Conservation (phyloP, 2,329 filamentous ascomycete species). For the Trichoderma semiorbis region DNA sequence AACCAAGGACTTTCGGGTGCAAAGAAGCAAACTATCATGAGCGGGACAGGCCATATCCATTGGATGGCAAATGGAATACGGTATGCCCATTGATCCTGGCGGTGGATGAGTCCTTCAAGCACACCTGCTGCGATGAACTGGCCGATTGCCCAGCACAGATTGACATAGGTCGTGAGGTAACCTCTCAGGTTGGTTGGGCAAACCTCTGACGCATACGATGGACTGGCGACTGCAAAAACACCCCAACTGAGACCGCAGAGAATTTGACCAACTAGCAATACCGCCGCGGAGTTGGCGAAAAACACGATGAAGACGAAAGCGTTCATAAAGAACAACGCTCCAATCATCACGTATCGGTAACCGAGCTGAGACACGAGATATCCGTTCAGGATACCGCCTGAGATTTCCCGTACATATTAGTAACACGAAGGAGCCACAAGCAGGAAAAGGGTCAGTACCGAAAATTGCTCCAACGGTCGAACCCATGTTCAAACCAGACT, state of each 20-base stretch:
- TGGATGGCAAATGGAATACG: conserved; percentile 34
- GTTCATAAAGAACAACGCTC: conserved; percentile 26
- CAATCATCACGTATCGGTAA: conserved; percentile 43
- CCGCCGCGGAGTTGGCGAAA: conserved; percentile 38
- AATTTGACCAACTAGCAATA: conserved; percentile 42
- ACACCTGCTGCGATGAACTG: conserved; percentile 41
- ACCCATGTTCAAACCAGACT: conserved; percentile 46
- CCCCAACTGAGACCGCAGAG: conserved; percentile 46
- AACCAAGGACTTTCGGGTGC: conserved; percentile 35
- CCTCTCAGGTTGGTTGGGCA: conserved; percentile 37
- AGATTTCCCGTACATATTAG: conserved; percentile 26
- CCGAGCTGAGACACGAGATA: conserved; percentile 31
- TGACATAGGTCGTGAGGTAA: conserved; percentile 44
- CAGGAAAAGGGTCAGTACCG: conserved; percentile 26
- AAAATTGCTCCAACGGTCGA: conserved; percentile 45
- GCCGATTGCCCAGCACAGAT: conserved; percentile 47
- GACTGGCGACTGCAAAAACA: conserved; percentile 42
- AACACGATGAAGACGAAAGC: conserved; percentile 47
- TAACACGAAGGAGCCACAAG: conserved; percentile 15
- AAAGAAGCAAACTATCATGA: conserved; percentile 26
- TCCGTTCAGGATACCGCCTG: conserved; percentile 12
- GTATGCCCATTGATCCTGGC: conserved; percentile 42
- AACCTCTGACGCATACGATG: conserved; percentile 48
- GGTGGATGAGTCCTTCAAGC: conserved; percentile 26
- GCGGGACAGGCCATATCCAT: conserved; percentile 22